Percentiles rank a stretch among this genome's conserved stretches.
Conservation (phyloP, 495 filamentous ascomycete species). For the Penicillium waksmanii region DNA sequence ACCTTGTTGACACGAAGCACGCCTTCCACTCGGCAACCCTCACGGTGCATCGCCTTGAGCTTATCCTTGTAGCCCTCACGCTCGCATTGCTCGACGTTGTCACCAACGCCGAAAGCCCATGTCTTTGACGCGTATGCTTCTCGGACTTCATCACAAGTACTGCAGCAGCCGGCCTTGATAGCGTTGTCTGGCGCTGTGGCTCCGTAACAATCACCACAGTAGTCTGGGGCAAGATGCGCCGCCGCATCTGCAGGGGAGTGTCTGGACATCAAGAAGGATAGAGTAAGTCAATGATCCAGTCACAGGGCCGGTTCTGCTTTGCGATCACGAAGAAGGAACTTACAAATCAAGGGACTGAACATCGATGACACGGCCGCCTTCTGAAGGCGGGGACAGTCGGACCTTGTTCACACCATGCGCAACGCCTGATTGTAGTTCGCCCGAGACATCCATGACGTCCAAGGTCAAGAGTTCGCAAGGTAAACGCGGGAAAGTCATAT, state of each 20-base stretch:
- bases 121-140: conserved; percentile 86
- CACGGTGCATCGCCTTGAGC: conserved; percentile 80
- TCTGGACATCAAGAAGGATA: conserved; percentile 40
- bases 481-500: conserved; percentile 92
- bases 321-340: conserved; percentile 29
- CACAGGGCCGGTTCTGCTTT: background rate
- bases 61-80: conserved; percentile 90
- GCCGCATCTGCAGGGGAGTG: conserved; percentile 67
- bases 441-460: conserved; percentile 98
- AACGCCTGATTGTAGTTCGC: conserved; percentile 92
- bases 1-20: conserved; percentile 96
- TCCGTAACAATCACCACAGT: conserved; percentile 94
- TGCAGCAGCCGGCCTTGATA: conserved; percentile 82
- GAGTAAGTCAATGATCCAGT: conserved; percentile 7
- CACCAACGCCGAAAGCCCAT: conserved; percentile 92
- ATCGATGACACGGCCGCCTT: conserved; percentile 82
- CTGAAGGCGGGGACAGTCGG: conserved; percentile 67
- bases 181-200: conserved; percentile 71
- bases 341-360: conserved; percentile 73
- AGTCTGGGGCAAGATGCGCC: conserved; percentile 83
- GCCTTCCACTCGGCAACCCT: conserved; percentile 95
- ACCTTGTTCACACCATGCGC: conserved; percentile 91
- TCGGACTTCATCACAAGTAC: conserved; percentile 94
- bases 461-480: conserved; percentile 95
- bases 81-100: conserved; percentile 93